phyloP scores from a whole-genome alignment of 2,329 filamentous ascomycete genomes.

The Onygenales sp. region DNA sequence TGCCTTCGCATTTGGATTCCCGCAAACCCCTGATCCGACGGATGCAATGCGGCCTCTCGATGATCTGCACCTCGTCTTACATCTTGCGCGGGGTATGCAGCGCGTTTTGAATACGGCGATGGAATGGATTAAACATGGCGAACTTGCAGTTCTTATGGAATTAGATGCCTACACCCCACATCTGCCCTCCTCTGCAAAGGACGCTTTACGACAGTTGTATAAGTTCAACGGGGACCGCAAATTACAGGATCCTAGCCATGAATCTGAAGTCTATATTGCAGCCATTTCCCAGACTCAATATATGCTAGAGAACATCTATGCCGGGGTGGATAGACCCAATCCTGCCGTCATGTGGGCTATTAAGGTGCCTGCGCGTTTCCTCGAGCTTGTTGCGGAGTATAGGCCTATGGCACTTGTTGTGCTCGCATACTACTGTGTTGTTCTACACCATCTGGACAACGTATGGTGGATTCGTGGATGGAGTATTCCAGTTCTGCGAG shows the following conservation, averaged over 20 bases:
- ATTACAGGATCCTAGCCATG: constrained; percentile 15
- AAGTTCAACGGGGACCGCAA: constrained; percentile 18
- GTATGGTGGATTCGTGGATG: constrained; percentile 65
- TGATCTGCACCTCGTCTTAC: constrained; percentile 23
- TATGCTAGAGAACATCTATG: constrained; percentile 20
- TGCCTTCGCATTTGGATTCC: constrained; percentile 25
- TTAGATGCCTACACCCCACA: constrained; percentile 23
- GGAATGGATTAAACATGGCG: constrained; percentile 16
- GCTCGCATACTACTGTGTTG: constrained; percentile 34
- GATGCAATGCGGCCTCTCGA: constrained; percentile 13
- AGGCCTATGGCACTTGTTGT: constrained; percentile 34
- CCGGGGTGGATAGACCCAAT: constrained; percentile 20
- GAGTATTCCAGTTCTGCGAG: constrained; percentile 55
- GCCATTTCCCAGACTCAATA: constrained; percentile 20
- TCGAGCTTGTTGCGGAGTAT: constrained; percentile 32
- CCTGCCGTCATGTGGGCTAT: constrained; percentile 49
- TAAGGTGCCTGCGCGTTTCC: constrained; percentile 52
- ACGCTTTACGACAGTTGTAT: constrained; percentile 19
- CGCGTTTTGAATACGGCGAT: constrained; percentile 16
- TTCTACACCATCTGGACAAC: constrained; percentile 50
- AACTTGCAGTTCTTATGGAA: constrained; percentile 19
- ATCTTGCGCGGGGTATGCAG: constrained; percentile 21
- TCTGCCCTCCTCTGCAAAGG: constrained; percentile 15
- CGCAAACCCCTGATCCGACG: constrained; percentile 10
- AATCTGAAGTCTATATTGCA: constrained; percentile 17